These are phyloP conservation scores for Vigna hirtella DNA, from an alignment of 306 rosid species.

Conservation along the genomic window DNA sequence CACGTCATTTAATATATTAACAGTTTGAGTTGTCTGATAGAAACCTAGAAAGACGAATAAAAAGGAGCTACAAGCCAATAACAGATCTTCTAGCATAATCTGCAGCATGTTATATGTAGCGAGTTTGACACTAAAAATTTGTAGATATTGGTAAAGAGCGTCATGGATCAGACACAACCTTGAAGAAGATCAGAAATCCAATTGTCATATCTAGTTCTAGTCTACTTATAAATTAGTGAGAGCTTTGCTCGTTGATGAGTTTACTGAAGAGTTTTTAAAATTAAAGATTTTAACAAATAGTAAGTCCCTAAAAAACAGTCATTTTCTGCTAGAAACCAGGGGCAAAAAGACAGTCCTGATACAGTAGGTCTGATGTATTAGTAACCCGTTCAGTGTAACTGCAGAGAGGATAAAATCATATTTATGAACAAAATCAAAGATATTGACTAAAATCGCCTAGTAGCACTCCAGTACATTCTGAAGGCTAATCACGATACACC, in stretches of 20 bases:
- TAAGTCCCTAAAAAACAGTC: background rate
- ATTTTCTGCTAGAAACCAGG: slow-evolving; percentile 21
- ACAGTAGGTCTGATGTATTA: background rate
- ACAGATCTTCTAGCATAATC: slow-evolving; percentile 6
- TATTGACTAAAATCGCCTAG: background rate
- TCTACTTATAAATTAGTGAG: slow-evolving; percentile 4
- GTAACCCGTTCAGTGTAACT: background rate
- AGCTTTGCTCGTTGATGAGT: background rate
- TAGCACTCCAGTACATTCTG: slow-evolving; percentile 1
- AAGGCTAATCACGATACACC: slow-evolving; percentile 11
- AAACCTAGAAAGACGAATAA: slow-evolving; percentile 22
- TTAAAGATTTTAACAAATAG: background rate
- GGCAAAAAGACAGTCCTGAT: slow-evolving; percentile 17
- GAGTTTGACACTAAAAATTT: slow-evolving; percentile 14
- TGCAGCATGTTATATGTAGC: background rate
- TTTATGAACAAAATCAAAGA: slow-evolving; percentile 19
- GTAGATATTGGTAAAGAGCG: slow-evolving; percentile 7
- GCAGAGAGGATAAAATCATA: slow-evolving; percentile 13
- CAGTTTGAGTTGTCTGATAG: slow-evolving; percentile 14
- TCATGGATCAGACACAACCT: slow-evolving; percentile 25
- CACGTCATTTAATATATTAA: slow-evolving; percentile 38
- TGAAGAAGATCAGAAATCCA: slow-evolving; percentile 19
- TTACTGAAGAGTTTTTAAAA: too few species aligned
- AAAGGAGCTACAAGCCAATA: background rate
- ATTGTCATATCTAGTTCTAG: slow-evolving; percentile 11